Evolutionary conservation across 495 filamentous ascomycete species (phyloP).

Genomic region (Talaromyces stipitatus): DNA sequence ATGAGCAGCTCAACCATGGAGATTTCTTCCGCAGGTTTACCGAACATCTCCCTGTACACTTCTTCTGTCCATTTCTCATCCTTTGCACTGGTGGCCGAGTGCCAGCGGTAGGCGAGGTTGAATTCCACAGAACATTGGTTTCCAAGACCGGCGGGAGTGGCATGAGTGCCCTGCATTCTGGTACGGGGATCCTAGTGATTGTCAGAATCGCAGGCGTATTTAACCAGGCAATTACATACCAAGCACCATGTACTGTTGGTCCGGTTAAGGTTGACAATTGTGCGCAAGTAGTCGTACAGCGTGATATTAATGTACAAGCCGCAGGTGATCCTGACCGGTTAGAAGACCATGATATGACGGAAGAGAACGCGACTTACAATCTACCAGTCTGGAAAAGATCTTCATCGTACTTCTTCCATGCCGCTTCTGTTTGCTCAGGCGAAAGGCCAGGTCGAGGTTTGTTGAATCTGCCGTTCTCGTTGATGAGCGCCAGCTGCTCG

Average conservation of each 20-base stretch:
- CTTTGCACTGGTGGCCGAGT: conserved; percentile 52
- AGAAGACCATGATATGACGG: background rate
- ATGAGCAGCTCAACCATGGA: conserved; percentile 42
- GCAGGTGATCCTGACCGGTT: conserved; percentile 51
- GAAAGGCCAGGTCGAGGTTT: conserved; percentile 43
- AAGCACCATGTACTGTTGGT: conserved; percentile 72
- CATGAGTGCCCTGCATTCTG: conserved; percentile 40
- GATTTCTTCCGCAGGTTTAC: conserved; percentile 48
- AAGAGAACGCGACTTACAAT: conserved; percentile 27
- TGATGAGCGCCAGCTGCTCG: conserved; percentile 58
- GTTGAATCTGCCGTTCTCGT: conserved; percentile 63
- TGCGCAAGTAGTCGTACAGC: conserved; percentile 74
- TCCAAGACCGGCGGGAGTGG: conserved; percentile 57
- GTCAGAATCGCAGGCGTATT: background rate
- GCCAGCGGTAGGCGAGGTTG: conserved; percentile 67
- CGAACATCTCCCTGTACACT: conserved; percentile 45
- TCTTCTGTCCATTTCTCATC: conserved; percentile 62
- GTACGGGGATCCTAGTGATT: conserved; percentile 30
- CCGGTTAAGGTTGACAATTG: conserved; percentile 76
- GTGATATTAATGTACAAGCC: conserved; percentile 82
- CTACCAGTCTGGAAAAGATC: conserved; percentile 80
- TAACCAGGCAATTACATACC: conserved; percentile 26
- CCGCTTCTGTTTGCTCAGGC: conserved; percentile 45
- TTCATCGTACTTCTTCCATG: conserved; percentile 68
- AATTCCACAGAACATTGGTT: conserved; percentile 69